Base-by-base conservation (phyloP, 208 protist species). In the Trypanosoma vivax region DNA sequence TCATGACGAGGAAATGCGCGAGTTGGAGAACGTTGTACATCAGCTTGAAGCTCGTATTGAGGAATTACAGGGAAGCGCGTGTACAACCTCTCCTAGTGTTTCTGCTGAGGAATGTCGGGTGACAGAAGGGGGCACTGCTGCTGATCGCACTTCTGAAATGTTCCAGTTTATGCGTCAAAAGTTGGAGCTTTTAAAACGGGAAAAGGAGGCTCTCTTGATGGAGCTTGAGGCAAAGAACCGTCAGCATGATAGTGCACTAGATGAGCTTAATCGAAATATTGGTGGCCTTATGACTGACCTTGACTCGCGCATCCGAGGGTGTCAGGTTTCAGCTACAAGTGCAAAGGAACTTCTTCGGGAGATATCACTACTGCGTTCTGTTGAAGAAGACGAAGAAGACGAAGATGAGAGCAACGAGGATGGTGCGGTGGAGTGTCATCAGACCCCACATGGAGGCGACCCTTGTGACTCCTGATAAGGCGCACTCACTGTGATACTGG, bases 181-280 rank as follows among this genome's bases (percentile, higher is more conserved):
- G 30, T 29, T 85, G 25, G 77, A 85, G 60, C 64, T 46, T 7
- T 55, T 82, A 6, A 83, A 88, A 58, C 65, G 65, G 1, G 79
- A 88, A 19, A 82, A 83, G 41, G 75, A 88, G 52, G 75, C 71
- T 0, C 62, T 88, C 6, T 23, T 53, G 31, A 53, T 49, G n/a
- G 75, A 88, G 56, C 33, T 83, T 7, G 62, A 65, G 13, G 46
- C 61, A 24, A 67, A 56, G 38, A 65, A 72, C 2, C 41, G 50
- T 6, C 48, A 63, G 14, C 65, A 79, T 11, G 41, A 54, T 14
- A 56, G 67, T 18, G 60, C 56, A 13, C 34, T 80, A 47, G 56
- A 61, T 33, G 34, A 47, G 13, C 53, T 85, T 0, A 80, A 78
- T 46, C 53, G 57, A 13, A 75, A 76, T 41, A 73, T 77, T 61